Base-by-base conservation (phyloP, 73 alveolate genomes). In the Paramecium caudatum region DNA sequence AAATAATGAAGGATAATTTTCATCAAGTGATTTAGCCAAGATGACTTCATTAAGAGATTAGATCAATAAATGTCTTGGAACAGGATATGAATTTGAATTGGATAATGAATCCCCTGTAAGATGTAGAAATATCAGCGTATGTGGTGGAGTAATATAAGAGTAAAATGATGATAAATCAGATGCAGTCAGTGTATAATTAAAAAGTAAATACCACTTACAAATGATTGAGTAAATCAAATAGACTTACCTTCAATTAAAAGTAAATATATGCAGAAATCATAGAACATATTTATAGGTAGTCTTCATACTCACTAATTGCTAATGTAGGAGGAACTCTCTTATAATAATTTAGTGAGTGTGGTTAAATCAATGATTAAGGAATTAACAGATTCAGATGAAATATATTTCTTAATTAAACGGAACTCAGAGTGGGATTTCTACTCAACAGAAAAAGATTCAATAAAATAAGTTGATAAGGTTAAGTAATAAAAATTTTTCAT, bases 371-470 rank as follows among this genome's bases (percentile, higher is more conserved):
- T 74, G 25, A 74, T 74, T 8, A 74, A 74, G 43, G 47, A 30
- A 41, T 45, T 74, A 15, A 45, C 68, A 1, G 88, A 74, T 74
- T 19, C 88, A 19, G 88, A 74, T 41, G 65, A 74, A 27, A 37
- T 74, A 3, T 19, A 23, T 27, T 74, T 74, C 32, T 16, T 74
- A 7, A 74, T 74, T 2, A 37, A 39, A 37, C 36, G 69, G 32
- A 74, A 74, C 8, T 34, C 25, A 10, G 88, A 74, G 5, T 74
- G 88, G 88, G 88, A 37, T 74, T 37, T 74, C 45, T 74, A 74
- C 43, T 74, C 65, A 8, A 74, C 88, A 3, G 88, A 74, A 10
- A 39, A 74, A 4, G 88, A 74, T 39, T 36, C 62, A 19, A 74
- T 74, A 19, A 19, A 13, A 74, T 45, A 36, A 5, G 19, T 74